Evolutionary conservation across 169 alveolate species (phyloP).

Genomic region (Eimeria necatrix): DNA sequence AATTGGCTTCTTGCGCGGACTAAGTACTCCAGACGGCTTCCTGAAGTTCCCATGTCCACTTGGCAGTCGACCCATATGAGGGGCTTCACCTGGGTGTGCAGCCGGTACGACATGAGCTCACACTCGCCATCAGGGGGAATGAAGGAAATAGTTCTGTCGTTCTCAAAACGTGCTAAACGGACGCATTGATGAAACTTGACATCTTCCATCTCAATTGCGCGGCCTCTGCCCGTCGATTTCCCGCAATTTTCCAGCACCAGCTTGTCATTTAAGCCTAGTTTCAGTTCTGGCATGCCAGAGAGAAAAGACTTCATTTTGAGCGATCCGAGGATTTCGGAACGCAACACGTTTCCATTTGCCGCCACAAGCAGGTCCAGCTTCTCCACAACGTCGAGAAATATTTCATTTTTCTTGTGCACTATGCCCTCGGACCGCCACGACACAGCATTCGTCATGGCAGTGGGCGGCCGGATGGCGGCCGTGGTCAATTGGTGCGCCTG

Average conservation of each 20-base stretch:
- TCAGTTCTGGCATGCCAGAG: slow-evolving; percentile 99
- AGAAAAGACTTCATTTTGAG: slow-evolving; percentile 97
- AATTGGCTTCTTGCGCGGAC: slow-evolving; percentile 91
- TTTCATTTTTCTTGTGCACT: slow-evolving; percentile 98
- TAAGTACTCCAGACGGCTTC: slow-evolving; percentile 96
- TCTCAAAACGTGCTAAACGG: slow-evolving; percentile 94
- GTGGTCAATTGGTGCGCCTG: slow-evolving; percentile 93
- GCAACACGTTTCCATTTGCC: slow-evolving; percentile 94
- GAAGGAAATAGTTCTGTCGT: slow-evolving; percentile 98
- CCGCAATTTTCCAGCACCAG: slow-evolving; percentile 89
- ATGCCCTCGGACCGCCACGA: slow-evolving; percentile 98
- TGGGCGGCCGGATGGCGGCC: slow-evolving; percentile 91
- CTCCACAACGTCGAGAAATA: slow-evolving; percentile 99
- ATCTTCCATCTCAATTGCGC: slow-evolving; percentile 98
- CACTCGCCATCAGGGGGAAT: slow-evolving; percentile 99
- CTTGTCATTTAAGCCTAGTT: slow-evolving; percentile 98
- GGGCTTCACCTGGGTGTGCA: slow-evolving; percentile 97
- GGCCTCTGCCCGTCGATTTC: slow-evolving; percentile 87
- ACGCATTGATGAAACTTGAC: slow-evolving; percentile 98
- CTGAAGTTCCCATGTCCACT: slow-evolving; percentile 92
- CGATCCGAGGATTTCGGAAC: slow-evolving; percentile 98
- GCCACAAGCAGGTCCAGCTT: slow-evolving; percentile 94
- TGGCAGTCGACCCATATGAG: slow-evolving; percentile 97
- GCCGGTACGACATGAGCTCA: slow-evolving; percentile 98
- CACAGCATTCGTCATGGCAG: slow-evolving; percentile 97